Evolutionary conservation across 2,329 filamentous ascomycete genomes (phyloP).

Genomic region (Ophioceras dolichostomum): DNA sequence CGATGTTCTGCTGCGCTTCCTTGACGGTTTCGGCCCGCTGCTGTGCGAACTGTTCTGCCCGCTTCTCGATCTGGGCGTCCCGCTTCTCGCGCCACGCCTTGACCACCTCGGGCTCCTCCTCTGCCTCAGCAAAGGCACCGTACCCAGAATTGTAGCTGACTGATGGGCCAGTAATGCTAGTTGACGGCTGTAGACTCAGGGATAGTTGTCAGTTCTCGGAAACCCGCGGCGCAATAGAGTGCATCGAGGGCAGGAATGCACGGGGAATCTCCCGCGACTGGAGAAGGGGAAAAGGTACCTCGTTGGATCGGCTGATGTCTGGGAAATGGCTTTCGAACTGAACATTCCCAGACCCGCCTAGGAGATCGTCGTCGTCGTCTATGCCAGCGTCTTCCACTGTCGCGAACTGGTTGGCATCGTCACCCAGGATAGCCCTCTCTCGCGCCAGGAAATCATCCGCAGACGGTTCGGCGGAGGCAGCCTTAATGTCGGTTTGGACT

Average conservation of each 20-base stretch:
- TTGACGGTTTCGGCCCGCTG: conserved; percentile 79
- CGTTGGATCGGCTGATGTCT: conserved; percentile 54
- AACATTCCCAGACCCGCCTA: conserved; percentile 38
- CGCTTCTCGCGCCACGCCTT: conserved; percentile 87
- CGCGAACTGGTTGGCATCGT: conserved; percentile 85
- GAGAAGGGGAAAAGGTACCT: conserved; percentile 36
- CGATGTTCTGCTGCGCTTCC: conserved; percentile 86
- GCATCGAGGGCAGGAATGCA: too few relatives aligned
- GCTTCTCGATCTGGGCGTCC: conserved; percentile 70
- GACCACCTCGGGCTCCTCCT: conserved; percentile 82
- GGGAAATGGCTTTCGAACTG: conserved; percentile 86
- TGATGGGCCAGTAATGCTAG: conserved; percentile 66
- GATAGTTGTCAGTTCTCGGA: too few relatives aligned
- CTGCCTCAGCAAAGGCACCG: conserved; percentile 45
- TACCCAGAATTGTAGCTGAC: conserved; percentile 51
- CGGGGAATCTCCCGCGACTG: too few relatives aligned
- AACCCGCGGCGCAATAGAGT: too few relatives aligned
- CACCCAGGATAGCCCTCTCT: conserved; percentile 81
- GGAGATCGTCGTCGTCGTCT: conserved; percentile 60
- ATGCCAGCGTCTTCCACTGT: conserved; percentile 59
- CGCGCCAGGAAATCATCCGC: conserved; percentile 80
- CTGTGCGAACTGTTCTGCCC: conserved; percentile 68
- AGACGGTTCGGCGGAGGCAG: conserved; percentile 43
- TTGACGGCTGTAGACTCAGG: too few relatives aligned
- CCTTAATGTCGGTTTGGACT: conserved; percentile 58